Conservation (phyloP, 768 basidiomycete genomes). For the Hygrophorus pudorinus region DNA sequence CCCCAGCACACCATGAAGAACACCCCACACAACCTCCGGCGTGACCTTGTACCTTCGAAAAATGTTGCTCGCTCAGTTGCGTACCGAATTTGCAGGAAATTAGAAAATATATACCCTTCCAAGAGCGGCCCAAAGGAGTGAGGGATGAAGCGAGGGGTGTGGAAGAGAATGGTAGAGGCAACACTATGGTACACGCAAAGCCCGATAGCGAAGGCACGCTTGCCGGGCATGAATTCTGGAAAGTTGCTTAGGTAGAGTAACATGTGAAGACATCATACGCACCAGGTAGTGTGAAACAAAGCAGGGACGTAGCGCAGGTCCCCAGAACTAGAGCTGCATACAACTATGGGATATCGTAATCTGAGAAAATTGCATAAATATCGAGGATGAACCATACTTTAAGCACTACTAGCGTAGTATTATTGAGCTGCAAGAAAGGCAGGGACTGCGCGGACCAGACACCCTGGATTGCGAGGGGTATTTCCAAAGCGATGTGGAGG, state of each 20-base stretch:
- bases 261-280: slow-evolving; percentile 17
- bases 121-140: slow-evolving; percentile 49
- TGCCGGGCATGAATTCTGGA: slow-evolving; percentile 74
- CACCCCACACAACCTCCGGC: slow-evolving; percentile 68
- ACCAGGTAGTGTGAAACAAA: slow-evolving; percentile 72
- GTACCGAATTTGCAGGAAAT: neutral
- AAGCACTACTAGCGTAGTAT: slow-evolving; percentile 66
- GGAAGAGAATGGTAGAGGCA: slow-evolving; percentile 63
- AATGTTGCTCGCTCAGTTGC: neutral
- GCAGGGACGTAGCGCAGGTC: slow-evolving; percentile 48
- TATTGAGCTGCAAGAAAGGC: slow-evolving; percentile 75
- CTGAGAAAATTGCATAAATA: neutral
- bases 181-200: slow-evolving; percentile 70
- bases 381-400: no score
- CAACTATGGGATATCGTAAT: slow-evolving; percentile 36
- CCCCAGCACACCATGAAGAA: slow-evolving; percentile 60
- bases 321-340: slow-evolving; percentile 56
- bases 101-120: slow-evolving; percentile 43
- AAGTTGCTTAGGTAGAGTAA: no score
- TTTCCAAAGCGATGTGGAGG: slow-evolving; percentile 70
- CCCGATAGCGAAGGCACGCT: slow-evolving; percentile 70
- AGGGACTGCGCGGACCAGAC: slow-evolving; percentile 50
- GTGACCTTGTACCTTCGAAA: slow-evolving; percentile 46
- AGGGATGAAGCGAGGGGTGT: slow-evolving; percentile 74
- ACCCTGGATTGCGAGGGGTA: slow-evolving; percentile 70